Conservation (phyloP, 495 filamentous ascomycete genomes). For the Hapsidospora chrysogenum region DNA sequence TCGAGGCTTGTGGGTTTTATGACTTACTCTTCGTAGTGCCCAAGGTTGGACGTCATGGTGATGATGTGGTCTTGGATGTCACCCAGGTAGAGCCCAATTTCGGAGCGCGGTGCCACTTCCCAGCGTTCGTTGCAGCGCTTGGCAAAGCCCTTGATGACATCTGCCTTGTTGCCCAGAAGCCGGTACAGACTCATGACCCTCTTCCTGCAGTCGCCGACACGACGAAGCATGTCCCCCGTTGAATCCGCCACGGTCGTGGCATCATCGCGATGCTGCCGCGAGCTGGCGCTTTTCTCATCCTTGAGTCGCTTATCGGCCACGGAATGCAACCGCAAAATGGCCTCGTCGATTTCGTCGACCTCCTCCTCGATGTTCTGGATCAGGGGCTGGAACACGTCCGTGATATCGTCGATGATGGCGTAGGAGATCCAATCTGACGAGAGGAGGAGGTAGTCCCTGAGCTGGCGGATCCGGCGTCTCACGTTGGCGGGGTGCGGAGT, state of each 20-base stretch:
- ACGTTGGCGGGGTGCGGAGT: slow-evolving; percentile 93
- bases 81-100: slow-evolving; percentile 89
- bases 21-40: slow-evolving; percentile 85
- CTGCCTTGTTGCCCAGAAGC: slow-evolving; percentile 88
- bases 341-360: slow-evolving; percentile 76
- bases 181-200: slow-evolving; percentile 90
- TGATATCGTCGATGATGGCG: slow-evolving; percentile 94
- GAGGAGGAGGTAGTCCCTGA: slow-evolving; percentile 84
- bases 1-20: not conserved
- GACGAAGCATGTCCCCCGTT: slow-evolving; percentile 70
- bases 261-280: slow-evolving; percentile 17
- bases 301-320: slow-evolving; percentile 18
- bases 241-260: slow-evolving; percentile 28
- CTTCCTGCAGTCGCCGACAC: slow-evolving; percentile 86
- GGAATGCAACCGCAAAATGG: slow-evolving; percentile 61
- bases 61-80: slow-evolving; percentile 98
- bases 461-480: slow-evolving; percentile 76
- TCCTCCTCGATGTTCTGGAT: slow-evolving; percentile 83
- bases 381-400: slow-evolving; percentile 81
- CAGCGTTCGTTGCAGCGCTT: slow-evolving; percentile 97
- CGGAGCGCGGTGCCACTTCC: slow-evolving; percentile 85
- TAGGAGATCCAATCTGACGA: slow-evolving; percentile 98
- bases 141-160: slow-evolving; percentile 98
- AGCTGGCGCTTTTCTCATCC: slow-evolving; percentile 22
- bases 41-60: slow-evolving; percentile 90